Conservation (phyloP, 495 filamentous ascomycete species). For the Patellaria atrata region DNA sequence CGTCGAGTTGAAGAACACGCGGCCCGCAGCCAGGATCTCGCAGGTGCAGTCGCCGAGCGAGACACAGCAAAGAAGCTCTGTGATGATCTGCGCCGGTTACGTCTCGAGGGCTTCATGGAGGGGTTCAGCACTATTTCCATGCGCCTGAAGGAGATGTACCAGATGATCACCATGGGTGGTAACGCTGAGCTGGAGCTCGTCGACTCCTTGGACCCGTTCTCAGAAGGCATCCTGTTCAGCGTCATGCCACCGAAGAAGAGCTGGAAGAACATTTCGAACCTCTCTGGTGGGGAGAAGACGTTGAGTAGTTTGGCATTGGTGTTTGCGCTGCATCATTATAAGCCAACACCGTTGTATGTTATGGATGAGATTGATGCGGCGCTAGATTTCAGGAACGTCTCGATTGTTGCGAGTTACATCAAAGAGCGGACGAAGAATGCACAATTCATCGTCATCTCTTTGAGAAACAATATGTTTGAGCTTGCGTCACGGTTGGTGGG, state of each 20-base stretch:
- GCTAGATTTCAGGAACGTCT: constrained; percentile 94
- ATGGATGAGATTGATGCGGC: constrained; percentile 99
- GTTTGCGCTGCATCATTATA: constrained; percentile 95
- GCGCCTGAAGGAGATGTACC: constrained; percentile 97
- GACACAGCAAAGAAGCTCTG: constrained; percentile 80
- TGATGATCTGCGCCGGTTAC: constrained; percentile 76
- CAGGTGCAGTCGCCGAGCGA: constrained; percentile 55
- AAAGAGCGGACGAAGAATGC: constrained; percentile 98
- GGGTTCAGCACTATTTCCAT: constrained; percentile 92
- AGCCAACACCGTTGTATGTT: constrained; percentile 92
- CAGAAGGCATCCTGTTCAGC: constrained; percentile 87
- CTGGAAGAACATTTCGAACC: constrained; percentile 97
- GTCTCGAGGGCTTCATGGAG: constrained; percentile 96
- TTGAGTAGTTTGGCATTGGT: constrained; percentile 85
- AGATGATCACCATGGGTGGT: constrained; percentile 99
- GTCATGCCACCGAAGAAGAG: constrained; percentile 99
- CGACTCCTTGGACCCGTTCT: constrained; percentile 89
- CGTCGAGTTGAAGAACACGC: constrained; percentile 77
- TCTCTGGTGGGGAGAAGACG: constrained; percentile 94
- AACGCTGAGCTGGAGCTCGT: constrained; percentile 96
- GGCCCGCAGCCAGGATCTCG: constrained; percentile 65
- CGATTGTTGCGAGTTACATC: constrained; percentile 96
- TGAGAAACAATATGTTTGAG: constrained; percentile 99
- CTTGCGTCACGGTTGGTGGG: constrained; percentile 84
- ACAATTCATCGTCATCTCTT: constrained; percentile 95